Percentiles rank a stretch among this genome's conserved stretches.
Conservation (phyloP, 169 alveolate species). For the Perkinsus olseni region DNA sequence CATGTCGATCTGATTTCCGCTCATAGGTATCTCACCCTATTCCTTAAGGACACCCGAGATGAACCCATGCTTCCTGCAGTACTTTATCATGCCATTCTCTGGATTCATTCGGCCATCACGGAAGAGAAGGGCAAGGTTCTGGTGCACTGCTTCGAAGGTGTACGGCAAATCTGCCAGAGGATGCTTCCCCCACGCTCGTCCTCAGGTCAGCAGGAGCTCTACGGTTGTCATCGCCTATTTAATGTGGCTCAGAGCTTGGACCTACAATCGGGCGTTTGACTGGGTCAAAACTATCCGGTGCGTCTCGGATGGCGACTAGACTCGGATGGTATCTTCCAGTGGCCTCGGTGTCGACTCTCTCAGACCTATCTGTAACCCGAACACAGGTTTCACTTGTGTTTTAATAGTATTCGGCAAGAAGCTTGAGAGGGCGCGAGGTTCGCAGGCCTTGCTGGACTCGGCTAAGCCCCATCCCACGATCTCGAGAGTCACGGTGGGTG, state of each 20-base stretch:
- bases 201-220: neutral
- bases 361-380: neutral
- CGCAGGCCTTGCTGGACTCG: neutral
- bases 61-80: neutral
- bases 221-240: neutral
- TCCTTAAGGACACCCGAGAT: neutral
- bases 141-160: neutral
- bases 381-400: neutral
- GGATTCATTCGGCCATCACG: neutral
- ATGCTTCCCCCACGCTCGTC: neutral
- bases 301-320: neutral
- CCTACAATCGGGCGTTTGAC: neutral
- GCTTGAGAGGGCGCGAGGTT: neutral
- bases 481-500: neutral
- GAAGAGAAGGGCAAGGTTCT: neutral
- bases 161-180: neutral
- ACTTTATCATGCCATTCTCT: neutral
- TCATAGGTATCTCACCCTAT: neutral
- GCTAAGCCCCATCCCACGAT: neutral
- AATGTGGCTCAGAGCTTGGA: neutral
- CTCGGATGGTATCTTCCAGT: neutral
- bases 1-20: neutral
- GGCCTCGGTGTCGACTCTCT: neutral
- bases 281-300: neutral
- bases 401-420: neutral